Evolutionary conservation across 768 basidiomycete species (phyloP), one percentile per base, ranked within the genome.

Genomic region (Mycena polygramma): DNA sequence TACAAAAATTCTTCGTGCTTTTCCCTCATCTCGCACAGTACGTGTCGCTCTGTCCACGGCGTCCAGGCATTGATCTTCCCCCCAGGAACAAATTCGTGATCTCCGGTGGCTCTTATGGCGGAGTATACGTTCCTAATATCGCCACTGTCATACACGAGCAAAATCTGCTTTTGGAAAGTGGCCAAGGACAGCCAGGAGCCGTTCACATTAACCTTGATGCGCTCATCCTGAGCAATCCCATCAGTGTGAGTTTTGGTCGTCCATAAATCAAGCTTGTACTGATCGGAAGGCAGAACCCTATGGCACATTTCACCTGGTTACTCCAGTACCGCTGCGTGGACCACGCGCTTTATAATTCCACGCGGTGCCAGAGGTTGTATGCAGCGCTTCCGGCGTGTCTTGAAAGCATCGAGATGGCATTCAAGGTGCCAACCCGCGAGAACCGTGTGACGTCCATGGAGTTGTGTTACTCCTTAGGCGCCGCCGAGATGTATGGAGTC

Each of bases 1-100:
- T 82, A 24, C 79, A 81, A 61, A 81, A 79, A 61, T 81, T 82
- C 69, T 80, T 74, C 72, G 65, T 49, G 13, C 59, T 81, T 7
- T 79, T 75, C 51, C 82, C 65, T 15, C 57, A 52, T 58, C 65
- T 66, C 53, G 17, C 30, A 1, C 26, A 22, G 66, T 68, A 37
- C 15, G 46, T 49, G 3, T 35, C 19, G 11, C 45, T 46, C 10
- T 30, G 4, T 19, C 2, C 2, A 14, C 10, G 4, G 19, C 2
- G 26, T 3, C 26, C 2, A 22, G 2, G 22, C 0, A 51, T 10
- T 17, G 7, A 39, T 15, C 9, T 13, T 6, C 0, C 0, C 0
- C 0, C 10, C 7, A 71, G 69, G 22, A 66, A 66, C 20, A 57
- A 72, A 58, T 72, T 79, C 39, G 57, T 76, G 19, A 26, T 79